Base-by-base conservation (phyloP, 83 land plant species). In the Diphasiastrum complanatum region DNA sequence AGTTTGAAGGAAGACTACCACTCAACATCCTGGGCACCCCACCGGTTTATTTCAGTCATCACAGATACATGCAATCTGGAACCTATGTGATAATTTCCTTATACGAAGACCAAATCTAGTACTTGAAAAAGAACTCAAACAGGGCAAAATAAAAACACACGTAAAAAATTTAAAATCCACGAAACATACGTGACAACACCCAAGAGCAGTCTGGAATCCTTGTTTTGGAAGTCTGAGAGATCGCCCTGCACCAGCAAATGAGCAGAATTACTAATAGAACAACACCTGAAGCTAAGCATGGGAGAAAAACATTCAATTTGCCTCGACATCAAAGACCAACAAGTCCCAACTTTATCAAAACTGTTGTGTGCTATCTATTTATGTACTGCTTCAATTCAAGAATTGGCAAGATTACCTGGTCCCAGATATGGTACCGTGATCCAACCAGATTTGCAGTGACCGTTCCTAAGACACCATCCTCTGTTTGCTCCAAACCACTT, bases 161-260 rank as follows among this genome's bases (percentile, higher is more conserved):
- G n/a, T n/a, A n/a, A 23, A 30, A 26, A 12, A 28, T 4, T 18
- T 23, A n/a, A 26, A 22, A 54, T 4, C 11, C 33, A 26, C 18
- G 16, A 61, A 22, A 32, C 80, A 64, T 71, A 83, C 92, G 57
- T 57, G 22, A 83, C 81, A 45, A 74, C 79, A 6, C 76, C 92
- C 16, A 77, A 82, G 46, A 80, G 85, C 1, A 60, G 67, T 36
- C 65, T 79, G 18, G 84, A 60, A 12, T 74, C 71, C 16, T 54
- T 76, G 8, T 27, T 61, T 14, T 56, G 3, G 0, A 69, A 64
- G 38, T 64, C 76, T 38, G 56, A 31, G 25, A 51, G 46, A 24
- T 38, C 63, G 1, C 81, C 80, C 80, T 83, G 75, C 60, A 60
- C 49, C 4, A 5, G 31, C 18, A 29, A 5, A 3, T 33, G 4